Evolutionary conservation across 2,329 filamentous ascomycete species (phyloP), one percentile per base, ranked within the genome.

Genomic region (Scedosporium minutisporum): DNA sequence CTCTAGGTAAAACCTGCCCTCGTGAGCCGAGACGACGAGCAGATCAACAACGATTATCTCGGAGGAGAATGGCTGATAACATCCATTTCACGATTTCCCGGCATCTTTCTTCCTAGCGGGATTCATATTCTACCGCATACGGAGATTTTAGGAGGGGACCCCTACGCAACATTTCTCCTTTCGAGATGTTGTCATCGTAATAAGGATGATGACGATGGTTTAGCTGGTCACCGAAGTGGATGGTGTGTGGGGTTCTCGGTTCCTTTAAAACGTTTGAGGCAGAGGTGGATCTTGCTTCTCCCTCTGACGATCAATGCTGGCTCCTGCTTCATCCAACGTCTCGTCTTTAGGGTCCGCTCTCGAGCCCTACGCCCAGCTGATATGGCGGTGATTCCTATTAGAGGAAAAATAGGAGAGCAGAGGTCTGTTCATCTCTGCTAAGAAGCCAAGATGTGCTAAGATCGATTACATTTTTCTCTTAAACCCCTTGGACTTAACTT

Each of bases 331-430:
- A 58, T 33, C 27, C 27, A 27, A 1, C 55, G 55, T 58, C 55
- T 58, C 55, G 55, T 33, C 55, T 58, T 41, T 41, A 41, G 55
- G 55, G 55, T 18, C 55, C 55, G 55, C 55, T 58, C 55, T 58
- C 18, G 12, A 18, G 21, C 18, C 55, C n/a, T n/a, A 38, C 33
- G 55, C 55, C 25, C 27, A 38, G 55, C 12, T 16, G 27, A 16
- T 23, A 23, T 23, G 23, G 23, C 12, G 23, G 18, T 6, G 21
- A 7, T 18, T 21, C 44, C n/a, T 48, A 48, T 48, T 18, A 21
- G 16, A 48, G n/a, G 33, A 14, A 38, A 12, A 38, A 14, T 38
- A 14, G 1, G 33, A 12, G 33, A 38, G 9, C 3, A 6, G 1
- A 38, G 33, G 1, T 4, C 33, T 38, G 33, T 38, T 38, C 2